Evolutionary conservation across 2,329 filamentous ascomycete species (phyloP).

Genomic region (Aspergillus brunneoviolaceus): DNA sequence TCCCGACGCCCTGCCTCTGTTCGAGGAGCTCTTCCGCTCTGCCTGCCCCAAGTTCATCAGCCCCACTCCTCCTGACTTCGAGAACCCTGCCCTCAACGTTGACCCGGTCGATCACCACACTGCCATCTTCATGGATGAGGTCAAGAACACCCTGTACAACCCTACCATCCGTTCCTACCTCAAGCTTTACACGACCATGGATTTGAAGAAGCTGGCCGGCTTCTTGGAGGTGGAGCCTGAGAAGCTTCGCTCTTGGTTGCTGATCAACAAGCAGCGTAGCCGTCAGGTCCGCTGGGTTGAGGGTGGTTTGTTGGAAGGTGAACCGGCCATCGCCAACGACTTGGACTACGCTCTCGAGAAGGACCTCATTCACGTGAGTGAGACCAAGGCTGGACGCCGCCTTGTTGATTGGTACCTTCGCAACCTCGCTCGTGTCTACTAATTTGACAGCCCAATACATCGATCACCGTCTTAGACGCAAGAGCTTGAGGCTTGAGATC

Average conservation of each 20-base stretch:
- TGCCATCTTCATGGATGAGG: conserved; percentile 98
- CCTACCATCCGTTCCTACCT: conserved; percentile 98
- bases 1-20: conserved; percentile 90
- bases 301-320: conserved; percentile 84
- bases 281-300: conserved; percentile 94
- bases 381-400: conserved; percentile 96
- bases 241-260: conserved; percentile 85
- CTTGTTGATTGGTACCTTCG: conserved; percentile 98
- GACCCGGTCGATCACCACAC: conserved; percentile 98
- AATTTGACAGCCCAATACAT: conserved; percentile 30
- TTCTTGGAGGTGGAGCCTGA: conserved; percentile 98
- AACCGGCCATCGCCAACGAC: conserved; percentile 89
- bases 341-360: conserved; percentile 96
- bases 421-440: conserved; percentile 94
- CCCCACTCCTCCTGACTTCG: conserved; percentile 94
- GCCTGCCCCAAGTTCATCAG: conserved; percentile 99
- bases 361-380: conserved; percentile 96
- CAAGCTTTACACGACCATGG: conserved; percentile 99
- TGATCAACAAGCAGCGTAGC: conserved; percentile 98
- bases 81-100: conserved; percentile 91
- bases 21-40: conserved; percentile 95
- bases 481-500: conserved; percentile 4
- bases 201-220: conserved; percentile 93
- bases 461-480: conserved; percentile 12
- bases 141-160: conserved; percentile 98